Conservation (phyloP, 768 basidiomycete species). For the Phanerochaete sordida region DNA sequence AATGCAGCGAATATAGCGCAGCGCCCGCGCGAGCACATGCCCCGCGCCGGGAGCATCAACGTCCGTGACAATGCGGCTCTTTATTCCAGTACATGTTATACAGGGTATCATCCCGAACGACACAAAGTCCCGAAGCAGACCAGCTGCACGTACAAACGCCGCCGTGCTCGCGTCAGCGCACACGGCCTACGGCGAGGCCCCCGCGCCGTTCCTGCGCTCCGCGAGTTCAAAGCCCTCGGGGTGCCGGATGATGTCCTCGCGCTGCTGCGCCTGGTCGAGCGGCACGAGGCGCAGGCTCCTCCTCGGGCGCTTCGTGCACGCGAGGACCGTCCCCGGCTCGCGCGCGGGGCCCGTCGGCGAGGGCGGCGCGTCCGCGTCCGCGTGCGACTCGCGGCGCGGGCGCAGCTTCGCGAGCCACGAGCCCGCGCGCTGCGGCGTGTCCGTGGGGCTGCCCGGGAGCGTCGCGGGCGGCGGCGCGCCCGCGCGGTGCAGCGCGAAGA, state of each 20-base stretch:
- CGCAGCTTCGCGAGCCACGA: background rate
- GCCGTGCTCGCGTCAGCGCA: background rate
- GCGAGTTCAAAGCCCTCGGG: constrained; percentile 15
- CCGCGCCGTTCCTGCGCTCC: background rate
- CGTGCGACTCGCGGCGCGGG: background rate
- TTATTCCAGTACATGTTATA: no score
- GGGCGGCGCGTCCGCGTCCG: background rate
- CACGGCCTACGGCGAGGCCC: background rate
- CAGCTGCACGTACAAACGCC: background rate
- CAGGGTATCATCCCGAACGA: no score
- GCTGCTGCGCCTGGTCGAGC: constrained; percentile 7
- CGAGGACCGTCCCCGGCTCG: constrained; percentile 3
- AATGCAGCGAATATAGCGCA: no score
- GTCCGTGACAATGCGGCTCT: no score
- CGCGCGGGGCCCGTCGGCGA: background rate
- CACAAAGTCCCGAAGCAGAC: no score
- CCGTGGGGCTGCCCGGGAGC: background rate
- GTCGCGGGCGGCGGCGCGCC: background rate
- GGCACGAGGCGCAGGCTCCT: constrained; percentile 6
- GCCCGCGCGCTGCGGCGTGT: background rate
- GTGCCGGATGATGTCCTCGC: constrained; percentile 4
- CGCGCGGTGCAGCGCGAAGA: background rate
- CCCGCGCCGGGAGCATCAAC: no score
- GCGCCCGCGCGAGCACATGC: no score
- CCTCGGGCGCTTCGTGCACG: background rate